Evolutionary conservation across 805 yeast species (phyloP).

Genomic region (Hanseniaspora singularis): DNA sequence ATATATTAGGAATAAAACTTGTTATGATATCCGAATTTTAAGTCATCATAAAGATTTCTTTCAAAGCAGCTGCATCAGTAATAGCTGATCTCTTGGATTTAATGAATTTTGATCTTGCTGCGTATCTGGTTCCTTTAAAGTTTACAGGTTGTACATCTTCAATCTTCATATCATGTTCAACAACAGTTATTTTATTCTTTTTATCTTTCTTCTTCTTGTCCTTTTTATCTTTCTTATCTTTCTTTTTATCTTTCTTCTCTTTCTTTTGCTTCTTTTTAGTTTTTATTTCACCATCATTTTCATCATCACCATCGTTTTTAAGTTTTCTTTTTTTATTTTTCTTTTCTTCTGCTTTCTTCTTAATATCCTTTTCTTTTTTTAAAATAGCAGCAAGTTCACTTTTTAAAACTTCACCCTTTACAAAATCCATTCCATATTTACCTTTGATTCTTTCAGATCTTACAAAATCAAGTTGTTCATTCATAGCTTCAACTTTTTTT

Average conservation of each 20-base stretch:
- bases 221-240: constrained; percentile 24
- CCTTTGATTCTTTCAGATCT: constrained; percentile 63
- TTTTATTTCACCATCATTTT: constrained; percentile 22
- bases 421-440: constrained; percentile 77
- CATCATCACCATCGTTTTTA: constrained; percentile 25
- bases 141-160: constrained; percentile 16
- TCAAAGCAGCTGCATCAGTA: constrained; percentile 75
- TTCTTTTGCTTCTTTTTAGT: constrained; percentile 22
- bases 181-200: constrained; percentile 22
- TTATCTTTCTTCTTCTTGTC: constrained; percentile 27
- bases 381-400: constrained; percentile 34
- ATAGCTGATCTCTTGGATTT: constrained; percentile 85
- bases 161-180: constrained; percentile 14
- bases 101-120: constrained; percentile 78
- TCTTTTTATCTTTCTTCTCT: constrained; percentile 23
- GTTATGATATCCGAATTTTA: too few species aligned
- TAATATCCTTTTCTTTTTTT: constrained; percentile 19
- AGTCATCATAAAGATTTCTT: constrained; percentile 84
- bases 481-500: constrained; percentile 35
- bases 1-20: too few species aligned
- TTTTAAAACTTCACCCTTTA: constrained; percentile 67
- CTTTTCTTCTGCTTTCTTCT: constrained; percentile 23
- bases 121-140: constrained; percentile 41
- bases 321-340: constrained; percentile 25
- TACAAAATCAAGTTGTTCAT: constrained; percentile 54